These are phyloP conservation scores for Acer saccharum DNA, from an alignment of 345 rosid species.

Conservation along the genomic window DNA sequence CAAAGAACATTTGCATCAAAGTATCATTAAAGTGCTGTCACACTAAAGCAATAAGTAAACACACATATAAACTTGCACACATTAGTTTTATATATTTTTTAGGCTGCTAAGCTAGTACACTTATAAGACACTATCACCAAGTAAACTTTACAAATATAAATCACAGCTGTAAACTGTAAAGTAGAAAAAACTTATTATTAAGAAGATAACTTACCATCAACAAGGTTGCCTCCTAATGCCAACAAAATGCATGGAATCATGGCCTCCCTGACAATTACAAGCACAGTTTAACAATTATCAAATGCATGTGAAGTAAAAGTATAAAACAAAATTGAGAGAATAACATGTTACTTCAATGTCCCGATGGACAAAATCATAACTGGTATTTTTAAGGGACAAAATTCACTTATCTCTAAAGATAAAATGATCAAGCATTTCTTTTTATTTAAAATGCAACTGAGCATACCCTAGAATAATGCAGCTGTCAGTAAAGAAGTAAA, in stretches of 20 bases:
- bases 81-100: neutral
- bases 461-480: conserved; percentile 95
- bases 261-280: conserved; percentile 67
- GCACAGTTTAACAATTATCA: conserved; percentile 1
- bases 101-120: neutral
- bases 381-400: no score
- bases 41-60: neutral
- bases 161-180: neutral
- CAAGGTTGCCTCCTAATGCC: conserved; percentile 96
- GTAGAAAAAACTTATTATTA: neutral
- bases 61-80: neutral
- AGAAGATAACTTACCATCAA: conserved; percentile 62
- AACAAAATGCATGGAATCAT: conserved; percentile 96
- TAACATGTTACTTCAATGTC: neutral
- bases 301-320: neutral
- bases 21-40: neutral
- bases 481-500: conserved; percentile 97
- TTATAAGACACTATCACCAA: neutral
- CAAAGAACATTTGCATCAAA: conserved; percentile 13
- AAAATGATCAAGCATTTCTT: conserved; percentile 10
- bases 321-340: neutral
- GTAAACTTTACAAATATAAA: neutral
- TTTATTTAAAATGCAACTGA: conserved; percentile 4
- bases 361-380: neutral
- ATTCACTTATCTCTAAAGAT: neutral